Conservation (phyloP, 73 alveolate genomes). For the Loxodes magnus region DNA sequence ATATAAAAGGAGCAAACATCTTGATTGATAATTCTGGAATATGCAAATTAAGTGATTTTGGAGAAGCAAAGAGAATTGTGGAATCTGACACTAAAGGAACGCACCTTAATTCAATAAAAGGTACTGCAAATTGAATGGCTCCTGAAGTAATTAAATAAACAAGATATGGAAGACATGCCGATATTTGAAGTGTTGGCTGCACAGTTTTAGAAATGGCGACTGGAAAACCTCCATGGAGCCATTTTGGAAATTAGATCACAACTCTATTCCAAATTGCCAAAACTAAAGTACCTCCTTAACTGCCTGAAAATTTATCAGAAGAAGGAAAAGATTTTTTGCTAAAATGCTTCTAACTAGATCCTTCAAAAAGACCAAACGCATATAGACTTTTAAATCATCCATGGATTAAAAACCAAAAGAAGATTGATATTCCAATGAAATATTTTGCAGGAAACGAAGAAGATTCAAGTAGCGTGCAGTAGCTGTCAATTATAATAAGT, state of each 20-base stretch:
- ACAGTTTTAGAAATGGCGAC: constrained; percentile 46
- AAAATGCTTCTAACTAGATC: background rate
- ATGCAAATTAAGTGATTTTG: constrained; percentile 87
- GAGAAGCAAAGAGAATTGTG: constrained; percentile 57
- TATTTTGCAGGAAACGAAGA: no score
- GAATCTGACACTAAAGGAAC: no score
- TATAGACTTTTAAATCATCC: constrained; percentile 1
- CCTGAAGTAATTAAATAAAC: constrained; percentile 26
- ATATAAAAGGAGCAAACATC: constrained; percentile 85
- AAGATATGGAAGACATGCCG: constrained; percentile 20
- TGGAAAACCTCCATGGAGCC: constrained; percentile 73
- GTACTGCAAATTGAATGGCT: constrained; percentile 37
- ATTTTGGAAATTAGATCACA: background rate
- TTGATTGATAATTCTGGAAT: constrained; percentile 53
- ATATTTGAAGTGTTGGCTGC: constrained; percentile 43
- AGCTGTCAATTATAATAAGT: no score
- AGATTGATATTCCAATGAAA: no score
- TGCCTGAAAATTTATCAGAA: background rate
- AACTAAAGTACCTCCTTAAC: background rate
- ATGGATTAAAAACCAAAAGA: background rate
- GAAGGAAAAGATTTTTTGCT: background rate
- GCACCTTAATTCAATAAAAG: constrained; percentile 1
- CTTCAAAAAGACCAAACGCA: background rate
- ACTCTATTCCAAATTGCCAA: background rate
- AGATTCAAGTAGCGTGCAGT: no score